A percentile compares a stretch with the other conserved stretches of the same genome.
Evolutionary conservation across 1,284 basidiomycete genomes (phyloP).

Genomic region (Ceratorhiza oryzae-sativae): DNA sequence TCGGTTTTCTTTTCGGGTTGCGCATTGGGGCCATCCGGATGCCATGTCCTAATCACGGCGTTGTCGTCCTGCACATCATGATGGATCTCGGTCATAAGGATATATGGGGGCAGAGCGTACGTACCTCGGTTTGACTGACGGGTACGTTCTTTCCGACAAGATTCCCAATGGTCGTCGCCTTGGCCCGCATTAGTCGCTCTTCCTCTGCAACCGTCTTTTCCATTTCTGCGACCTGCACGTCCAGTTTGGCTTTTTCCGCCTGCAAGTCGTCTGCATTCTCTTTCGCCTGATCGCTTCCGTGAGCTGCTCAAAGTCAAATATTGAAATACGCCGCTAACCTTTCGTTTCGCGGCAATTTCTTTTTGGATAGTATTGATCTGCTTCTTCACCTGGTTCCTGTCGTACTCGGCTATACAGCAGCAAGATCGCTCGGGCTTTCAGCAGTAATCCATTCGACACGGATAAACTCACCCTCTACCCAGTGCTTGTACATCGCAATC

Average conservation of each 20-base stretch:
- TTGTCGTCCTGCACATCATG: conserved; percentile 81
- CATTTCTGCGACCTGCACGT: conserved; percentile 78
- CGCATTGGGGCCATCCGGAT: conserved; percentile 79
- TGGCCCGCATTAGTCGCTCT: conserved; percentile 79
- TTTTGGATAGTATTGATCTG: conserved; percentile 92
- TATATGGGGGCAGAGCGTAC: conserved; percentile 44
- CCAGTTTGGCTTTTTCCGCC: conserved; percentile 78
- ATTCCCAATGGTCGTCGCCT: conserved; percentile 87
- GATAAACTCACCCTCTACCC: conserved; percentile 81
- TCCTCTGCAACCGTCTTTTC: conserved; percentile 79
- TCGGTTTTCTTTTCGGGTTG: conserved; percentile 67
- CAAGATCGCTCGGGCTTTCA: not conserved
- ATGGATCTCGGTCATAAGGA: not conserved
- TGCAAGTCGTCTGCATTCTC: conserved; percentile 89
- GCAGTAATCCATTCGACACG: conserved; percentile 42
- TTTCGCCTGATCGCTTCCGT: conserved; percentile 70
- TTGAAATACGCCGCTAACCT: conserved; percentile 58
- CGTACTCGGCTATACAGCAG: conserved; percentile 77
- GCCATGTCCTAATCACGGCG: conserved; percentile 79
- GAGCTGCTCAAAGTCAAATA: conserved; percentile 18
- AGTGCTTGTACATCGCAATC: conserved; percentile 88
- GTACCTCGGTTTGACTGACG: conserved; percentile 87
- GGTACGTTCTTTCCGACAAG: conserved; percentile 89
- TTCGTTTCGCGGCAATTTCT: conserved; percentile 92
- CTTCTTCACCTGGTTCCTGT: conserved; percentile 79